Base-by-base conservation (phyloP, 1,139 yeast genomes). In the Scheffersomyces titani region DNA sequence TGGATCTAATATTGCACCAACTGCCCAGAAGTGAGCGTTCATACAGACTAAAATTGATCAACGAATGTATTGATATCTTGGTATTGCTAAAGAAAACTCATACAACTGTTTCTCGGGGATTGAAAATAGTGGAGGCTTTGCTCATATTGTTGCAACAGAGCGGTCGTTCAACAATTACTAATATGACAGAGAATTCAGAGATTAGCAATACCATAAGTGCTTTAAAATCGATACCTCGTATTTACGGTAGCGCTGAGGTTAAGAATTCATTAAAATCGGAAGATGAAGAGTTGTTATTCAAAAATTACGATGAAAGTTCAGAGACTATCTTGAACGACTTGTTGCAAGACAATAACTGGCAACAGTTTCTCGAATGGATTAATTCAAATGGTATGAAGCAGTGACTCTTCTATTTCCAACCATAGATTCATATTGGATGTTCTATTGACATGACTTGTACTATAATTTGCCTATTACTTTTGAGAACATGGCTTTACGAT, bases 1-100 rank as follows among this genome's bases (percentile, higher is more conserved):
- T 63, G 16, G 59, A 63, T 47, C 58, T 61, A 19, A 7, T 72
- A 11, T 19, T 46, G 16, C 19, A 19, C 21, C 22, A 46, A 21
- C 48, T 19, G 21, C 22, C 16, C 13, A 46, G 13, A 16, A 19
- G 16, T 46, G 22, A 19, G 48, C 19, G 21, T 16, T 19, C 19
- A 6, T 19, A 46, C 48, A 46, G 48, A 6, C 19, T 46, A 16
- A 19, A 19, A 46, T 21, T 46, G 19, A 46, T 46, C 21, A 19
- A 46, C 13, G 22, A 58, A 19, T 54, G 63, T 4, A 49, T 62
- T 50, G 57, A 59, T 40, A 62, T 61, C 22, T 57, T 56, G 22
- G 51, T 59, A 5, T 58, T 19, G 48, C 7, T 46, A 46, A 46
- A 46, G 22, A 19, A 19, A 19, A 46, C 48, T 19, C 48, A 46